Percentiles rank a stretch among this genome's conserved stretches.
phyloP scores from a whole-genome alignment of 2,329 filamentous ascomycete species.

The Didymella arachidicola region DNA sequence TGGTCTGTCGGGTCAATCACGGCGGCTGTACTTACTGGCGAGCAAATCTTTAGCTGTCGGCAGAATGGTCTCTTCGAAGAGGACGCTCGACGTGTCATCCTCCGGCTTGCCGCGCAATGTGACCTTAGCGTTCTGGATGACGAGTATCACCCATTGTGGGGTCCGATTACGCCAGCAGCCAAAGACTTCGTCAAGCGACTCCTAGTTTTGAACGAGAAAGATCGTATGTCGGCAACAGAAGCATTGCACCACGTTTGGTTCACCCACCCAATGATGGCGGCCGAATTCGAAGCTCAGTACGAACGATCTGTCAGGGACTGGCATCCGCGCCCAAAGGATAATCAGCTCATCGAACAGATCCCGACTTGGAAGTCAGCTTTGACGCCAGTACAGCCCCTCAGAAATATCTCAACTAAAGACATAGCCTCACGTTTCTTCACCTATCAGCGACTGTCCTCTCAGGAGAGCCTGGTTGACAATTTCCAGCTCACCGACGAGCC shows the following conservation, averaged over 20 bases:
- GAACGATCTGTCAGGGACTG: constrained; percentile 58
- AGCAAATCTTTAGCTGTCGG: constrained; percentile 55
- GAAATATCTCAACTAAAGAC: not conserved
- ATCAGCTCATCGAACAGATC: constrained; percentile 42
- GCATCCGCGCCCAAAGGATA: constrained; percentile 52
- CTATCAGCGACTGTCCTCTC: not conserved
- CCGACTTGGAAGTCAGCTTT: not conserved
- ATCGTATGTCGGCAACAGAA: constrained; percentile 61
- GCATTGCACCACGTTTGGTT: constrained; percentile 66
- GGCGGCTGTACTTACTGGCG: constrained; percentile 60
- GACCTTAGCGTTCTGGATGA: constrained; percentile 57
- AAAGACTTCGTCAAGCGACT: constrained; percentile 63
- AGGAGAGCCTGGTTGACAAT: not conserved
- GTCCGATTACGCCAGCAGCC: constrained; percentile 52
- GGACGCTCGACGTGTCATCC: constrained; percentile 39
- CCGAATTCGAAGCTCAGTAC: constrained; percentile 61
- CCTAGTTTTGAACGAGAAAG: constrained; percentile 58
- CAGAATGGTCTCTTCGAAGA: constrained; percentile 37
- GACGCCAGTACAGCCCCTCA: too few relatives aligned
- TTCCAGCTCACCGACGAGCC: not conserved
- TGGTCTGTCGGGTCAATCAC: constrained; percentile 68
- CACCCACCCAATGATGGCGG: constrained; percentile 57
- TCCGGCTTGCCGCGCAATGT: constrained; percentile 48
- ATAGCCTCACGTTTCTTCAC: constrained; percentile 1
- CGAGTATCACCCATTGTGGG: constrained; percentile 52